Conservation (phyloP, 2,329 filamentous ascomycete genomes). For the Xylaria sp. region DNA sequence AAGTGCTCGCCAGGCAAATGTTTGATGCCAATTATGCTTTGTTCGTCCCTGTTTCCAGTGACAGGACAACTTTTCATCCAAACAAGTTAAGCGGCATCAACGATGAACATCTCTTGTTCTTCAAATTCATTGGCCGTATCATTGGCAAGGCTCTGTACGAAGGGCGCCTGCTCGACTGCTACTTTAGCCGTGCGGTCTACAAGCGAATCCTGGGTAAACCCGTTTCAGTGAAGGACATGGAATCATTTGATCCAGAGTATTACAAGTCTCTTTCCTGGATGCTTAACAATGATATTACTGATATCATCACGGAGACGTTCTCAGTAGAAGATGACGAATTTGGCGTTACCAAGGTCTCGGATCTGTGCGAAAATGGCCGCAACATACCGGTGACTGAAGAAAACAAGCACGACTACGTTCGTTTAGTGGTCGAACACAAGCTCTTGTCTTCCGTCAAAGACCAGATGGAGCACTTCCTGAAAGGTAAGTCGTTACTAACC, state of each 20-base stretch:
- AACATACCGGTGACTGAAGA: constrained; percentile 96
- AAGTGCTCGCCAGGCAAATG: constrained; percentile 96
- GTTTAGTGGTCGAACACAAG: constrained; percentile 92
- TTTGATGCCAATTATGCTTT: constrained; percentile 98
- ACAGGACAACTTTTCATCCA: constrained; percentile 98
- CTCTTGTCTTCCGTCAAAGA: constrained; percentile 91
- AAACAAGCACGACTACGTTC: constrained; percentile 98
- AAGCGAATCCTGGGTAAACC: constrained; percentile 95
- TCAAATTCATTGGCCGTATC: constrained; percentile 98
- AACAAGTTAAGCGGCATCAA: constrained; percentile 95
- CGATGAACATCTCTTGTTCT: constrained; percentile 94
- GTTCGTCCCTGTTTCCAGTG: constrained; percentile 95
- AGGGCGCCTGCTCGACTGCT: constrained; percentile 93
- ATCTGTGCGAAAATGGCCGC: constrained; percentile 86
- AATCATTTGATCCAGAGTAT: constrained; percentile 97
- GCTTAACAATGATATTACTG: constrained; percentile 97
- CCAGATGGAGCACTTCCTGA: constrained; percentile 92
- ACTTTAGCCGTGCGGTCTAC: constrained; percentile 98
- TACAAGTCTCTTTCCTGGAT: constrained; percentile 99
- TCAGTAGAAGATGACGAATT: constrained; percentile 95
- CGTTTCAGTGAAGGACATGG: constrained; percentile 99
- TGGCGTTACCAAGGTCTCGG: constrained; percentile 86
- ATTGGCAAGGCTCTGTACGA: constrained; percentile 99
- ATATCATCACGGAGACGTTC: constrained; percentile 96
- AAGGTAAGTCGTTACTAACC: constrained; percentile 64